Percentiles rank a stretch among this genome's conserved stretches.
These are phyloP conservation scores for Chrysoporthe cubensis DNA, from an alignment of 2,329 filamentous ascomycete genomes.

Conservation along the genomic window DNA sequence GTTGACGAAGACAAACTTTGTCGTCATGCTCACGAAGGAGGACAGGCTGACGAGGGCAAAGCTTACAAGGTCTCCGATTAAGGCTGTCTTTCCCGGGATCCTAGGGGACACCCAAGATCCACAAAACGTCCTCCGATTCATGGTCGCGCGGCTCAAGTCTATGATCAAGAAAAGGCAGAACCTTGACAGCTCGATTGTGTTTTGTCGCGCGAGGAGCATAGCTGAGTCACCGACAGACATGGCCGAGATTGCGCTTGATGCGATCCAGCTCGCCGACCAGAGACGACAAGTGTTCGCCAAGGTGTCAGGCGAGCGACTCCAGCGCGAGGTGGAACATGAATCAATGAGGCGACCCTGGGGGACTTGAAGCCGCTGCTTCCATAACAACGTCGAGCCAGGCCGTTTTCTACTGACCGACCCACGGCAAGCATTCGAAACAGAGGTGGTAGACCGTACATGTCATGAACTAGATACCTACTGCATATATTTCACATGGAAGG, in stretches of 20 bases:
- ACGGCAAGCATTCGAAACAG: too few species aligned
- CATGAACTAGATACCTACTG: too few species aligned
- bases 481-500: too few species aligned
- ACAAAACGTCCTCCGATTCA: not conserved
- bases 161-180: not conserved
- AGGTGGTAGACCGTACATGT: too few species aligned
- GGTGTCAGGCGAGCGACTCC: too few species aligned
- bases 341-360: not conserved
- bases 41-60: not conserved
- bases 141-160: not conserved
- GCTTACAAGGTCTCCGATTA: not conserved
- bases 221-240: not conserved
- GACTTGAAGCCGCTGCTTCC: not conserved
- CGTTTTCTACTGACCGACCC: too few species aligned
- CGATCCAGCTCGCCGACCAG: not conserved
- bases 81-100: not conserved
- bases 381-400: too few species aligned
- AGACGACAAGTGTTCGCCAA: too few species aligned
- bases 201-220: not conserved
- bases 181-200: not conserved
- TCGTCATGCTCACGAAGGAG: slow-evolving; percentile 10
- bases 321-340: too few species aligned
- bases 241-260: not conserved
- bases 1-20: not conserved
- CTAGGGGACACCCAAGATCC: not conserved